Conservation (phyloP, 2,329 filamentous ascomycete genomes). For the Chaetomium globosum region DNA sequence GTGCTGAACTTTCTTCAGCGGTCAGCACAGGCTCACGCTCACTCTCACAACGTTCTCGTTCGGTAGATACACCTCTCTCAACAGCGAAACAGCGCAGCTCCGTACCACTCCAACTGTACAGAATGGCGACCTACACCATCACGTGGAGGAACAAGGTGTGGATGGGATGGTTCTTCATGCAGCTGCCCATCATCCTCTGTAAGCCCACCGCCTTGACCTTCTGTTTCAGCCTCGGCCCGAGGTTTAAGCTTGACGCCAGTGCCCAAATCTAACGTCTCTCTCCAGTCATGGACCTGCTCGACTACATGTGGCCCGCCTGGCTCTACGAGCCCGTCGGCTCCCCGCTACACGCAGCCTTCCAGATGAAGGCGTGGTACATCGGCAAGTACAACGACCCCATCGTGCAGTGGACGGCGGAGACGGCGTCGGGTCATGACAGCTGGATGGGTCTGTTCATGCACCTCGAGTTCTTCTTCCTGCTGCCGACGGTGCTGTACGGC, state of each 20-base stretch:
- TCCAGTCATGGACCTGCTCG: conserved; percentile 57
- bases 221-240: neutral
- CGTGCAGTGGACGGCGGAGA: conserved; percentile 44
- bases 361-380: conserved; percentile 53
- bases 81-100: neutral
- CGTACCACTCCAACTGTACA: neutral
- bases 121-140: conserved; percentile 32
- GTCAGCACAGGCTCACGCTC: neutral
- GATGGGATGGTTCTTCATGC: conserved; percentile 42
- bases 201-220: conserved; percentile 20
- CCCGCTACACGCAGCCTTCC: conserved; percentile 53
- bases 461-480: conserved; percentile 54
- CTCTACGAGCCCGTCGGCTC: conserved; percentile 48
- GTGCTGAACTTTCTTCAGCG: neutral
- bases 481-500: conserved; percentile 56
- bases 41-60: neutral
- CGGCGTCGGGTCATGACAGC: conserved; percentile 43
- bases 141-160: conserved; percentile 39
- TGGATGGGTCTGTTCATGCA: conserved; percentile 58
- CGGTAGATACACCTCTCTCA: neutral
- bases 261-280: neutral
- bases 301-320: conserved; percentile 55
- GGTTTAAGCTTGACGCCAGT: neutral
- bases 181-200: conserved; percentile 42
- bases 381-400: conserved; percentile 57